Evolutionary conservation across 805 yeast species (phyloP).

Genomic region (Nakazawaea pomicola): DNA sequence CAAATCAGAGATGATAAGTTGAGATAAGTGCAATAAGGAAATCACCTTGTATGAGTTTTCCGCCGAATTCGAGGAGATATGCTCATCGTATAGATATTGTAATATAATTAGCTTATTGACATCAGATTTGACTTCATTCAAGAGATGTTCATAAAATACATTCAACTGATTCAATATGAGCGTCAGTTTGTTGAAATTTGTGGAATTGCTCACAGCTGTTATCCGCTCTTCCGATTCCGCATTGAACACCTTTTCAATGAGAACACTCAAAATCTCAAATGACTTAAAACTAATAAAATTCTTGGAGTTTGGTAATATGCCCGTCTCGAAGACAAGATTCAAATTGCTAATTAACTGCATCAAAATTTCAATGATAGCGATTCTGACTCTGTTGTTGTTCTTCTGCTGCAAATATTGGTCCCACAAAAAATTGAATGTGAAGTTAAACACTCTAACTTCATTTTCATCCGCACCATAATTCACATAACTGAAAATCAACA

Average conservation of each 20-base stretch:
- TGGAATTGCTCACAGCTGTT: not conserved
- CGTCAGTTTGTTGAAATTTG: slow-evolving; percentile 17
- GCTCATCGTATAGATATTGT: slow-evolving; percentile 6
- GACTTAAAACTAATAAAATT: slow-evolving; percentile 26
- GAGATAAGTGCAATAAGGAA: slow-evolving; percentile 23
- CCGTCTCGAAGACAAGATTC: slow-evolving; percentile 26
- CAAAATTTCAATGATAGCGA: slow-evolving; percentile 24
- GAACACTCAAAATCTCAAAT: slow-evolving; percentile 21
- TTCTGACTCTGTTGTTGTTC: slow-evolving; percentile 16
- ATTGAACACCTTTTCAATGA: slow-evolving; percentile 21
- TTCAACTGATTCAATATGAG: slow-evolving; percentile 23
- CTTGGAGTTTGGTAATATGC: slow-evolving; percentile 20
- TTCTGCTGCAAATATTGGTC: slow-evolving; percentile 12
- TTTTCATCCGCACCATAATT: slow-evolving; percentile 24
- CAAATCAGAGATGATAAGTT: slow-evolving; percentile 22
- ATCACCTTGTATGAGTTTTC: slow-evolving; percentile 14
- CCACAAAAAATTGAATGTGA: slow-evolving; percentile 19
- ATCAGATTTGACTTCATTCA: slow-evolving; percentile 28
- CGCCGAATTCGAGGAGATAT: not conserved
- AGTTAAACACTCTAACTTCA: slow-evolving; percentile 21
- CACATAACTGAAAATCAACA: slow-evolving; percentile 26
- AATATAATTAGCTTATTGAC: slow-evolving; percentile 26
- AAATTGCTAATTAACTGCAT: slow-evolving; percentile 25
- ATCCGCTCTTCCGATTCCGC: slow-evolving; percentile 2
- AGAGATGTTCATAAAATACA: slow-evolving; percentile 22